These are phyloP conservation scores for Lyophyllum shimeji DNA, from an alignment of 768 basidiomycete species.

Conservation along the genomic window DNA sequence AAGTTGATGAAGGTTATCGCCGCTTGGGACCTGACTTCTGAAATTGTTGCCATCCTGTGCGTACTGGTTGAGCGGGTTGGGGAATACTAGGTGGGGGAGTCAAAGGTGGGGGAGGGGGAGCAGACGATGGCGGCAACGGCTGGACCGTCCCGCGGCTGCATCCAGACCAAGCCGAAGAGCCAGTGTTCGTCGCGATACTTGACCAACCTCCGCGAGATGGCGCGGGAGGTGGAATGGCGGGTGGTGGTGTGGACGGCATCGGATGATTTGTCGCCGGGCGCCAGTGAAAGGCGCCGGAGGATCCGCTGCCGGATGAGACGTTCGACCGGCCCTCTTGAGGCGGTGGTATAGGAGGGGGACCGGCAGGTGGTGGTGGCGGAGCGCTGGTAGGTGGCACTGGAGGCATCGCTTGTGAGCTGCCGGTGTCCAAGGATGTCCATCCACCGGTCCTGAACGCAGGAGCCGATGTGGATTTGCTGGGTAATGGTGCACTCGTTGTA, in stretches of 20 bases:
- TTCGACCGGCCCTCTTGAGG: neutral
- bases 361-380: constrained; percentile 19
- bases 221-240: constrained; percentile 19
- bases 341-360: constrained; percentile 4
- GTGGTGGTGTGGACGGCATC: constrained; percentile 23
- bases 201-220: constrained; percentile 11
- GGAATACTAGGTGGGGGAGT: constrained; percentile 10
- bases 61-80: constrained; percentile 29
- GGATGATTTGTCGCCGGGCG: constrained; percentile 15
- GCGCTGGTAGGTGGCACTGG: constrained; percentile 7
- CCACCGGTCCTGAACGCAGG: constrained; percentile 61
- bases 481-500: constrained; percentile 14
- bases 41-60: constrained; percentile 62
- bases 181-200: constrained; percentile 6
- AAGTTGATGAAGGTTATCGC: constrained; percentile 16
- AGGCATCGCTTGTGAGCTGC: constrained; percentile 29
- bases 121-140: neutral
- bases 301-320: neutral
- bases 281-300: constrained; percentile 15
- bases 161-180: constrained; percentile 6
- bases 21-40: constrained; percentile 38
- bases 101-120: constrained; percentile 5
- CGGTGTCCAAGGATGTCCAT: constrained; percentile 65
- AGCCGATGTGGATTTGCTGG: constrained; percentile 24
- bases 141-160: constrained; percentile 3